Percentiles rank a stretch among this genome's conserved stretches.
Conservation (phyloP, 345 rosid genomes). For the Eucalyptus cloeziana region DNA sequence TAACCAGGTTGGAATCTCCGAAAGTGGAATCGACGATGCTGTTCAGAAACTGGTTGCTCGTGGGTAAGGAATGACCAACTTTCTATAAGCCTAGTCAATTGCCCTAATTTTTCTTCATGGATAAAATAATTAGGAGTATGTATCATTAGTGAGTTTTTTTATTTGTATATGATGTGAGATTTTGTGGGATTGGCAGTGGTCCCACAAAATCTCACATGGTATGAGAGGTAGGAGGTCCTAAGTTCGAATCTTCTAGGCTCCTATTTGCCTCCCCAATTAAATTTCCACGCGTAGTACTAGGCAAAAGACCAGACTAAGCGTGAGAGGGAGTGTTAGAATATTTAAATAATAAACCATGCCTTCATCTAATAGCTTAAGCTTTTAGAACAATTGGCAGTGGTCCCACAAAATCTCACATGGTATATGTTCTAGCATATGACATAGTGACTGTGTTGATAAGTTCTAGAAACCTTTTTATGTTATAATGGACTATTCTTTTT, state of each 20-base stretch:
- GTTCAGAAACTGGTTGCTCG: conserved; percentile 83
- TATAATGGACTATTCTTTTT: neutral
- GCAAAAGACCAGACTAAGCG: fast-evolving
- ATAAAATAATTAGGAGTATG: neutral
- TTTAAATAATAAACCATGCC: too few species aligned
- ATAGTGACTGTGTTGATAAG: neutral
- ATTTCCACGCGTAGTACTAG: fast-evolving
- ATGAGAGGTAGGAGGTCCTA: too few species aligned
- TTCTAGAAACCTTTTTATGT: neutral
- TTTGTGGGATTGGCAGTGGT: too few species aligned
- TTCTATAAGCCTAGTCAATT: neutral
- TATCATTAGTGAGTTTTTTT: neutral
- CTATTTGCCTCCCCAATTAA: too few species aligned
- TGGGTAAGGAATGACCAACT: conserved; percentile 41
- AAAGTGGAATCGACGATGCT: conserved; percentile 86
- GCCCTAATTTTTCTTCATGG: neutral
- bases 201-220: too few species aligned
- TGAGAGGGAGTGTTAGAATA: fast-evolving
- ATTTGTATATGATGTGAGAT: too few species aligned
- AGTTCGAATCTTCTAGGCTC: too few species aligned
- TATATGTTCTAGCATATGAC: too few species aligned
- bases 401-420: too few species aligned
- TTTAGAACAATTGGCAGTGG: fast-evolving
- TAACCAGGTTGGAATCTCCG: conserved; percentile 75
- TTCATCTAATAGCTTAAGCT: fast-evolving